phyloP scores from a whole-genome alignment of 2,329 filamentous ascomycete genomes.

The Plectosphaerella cucumerina region DNA sequence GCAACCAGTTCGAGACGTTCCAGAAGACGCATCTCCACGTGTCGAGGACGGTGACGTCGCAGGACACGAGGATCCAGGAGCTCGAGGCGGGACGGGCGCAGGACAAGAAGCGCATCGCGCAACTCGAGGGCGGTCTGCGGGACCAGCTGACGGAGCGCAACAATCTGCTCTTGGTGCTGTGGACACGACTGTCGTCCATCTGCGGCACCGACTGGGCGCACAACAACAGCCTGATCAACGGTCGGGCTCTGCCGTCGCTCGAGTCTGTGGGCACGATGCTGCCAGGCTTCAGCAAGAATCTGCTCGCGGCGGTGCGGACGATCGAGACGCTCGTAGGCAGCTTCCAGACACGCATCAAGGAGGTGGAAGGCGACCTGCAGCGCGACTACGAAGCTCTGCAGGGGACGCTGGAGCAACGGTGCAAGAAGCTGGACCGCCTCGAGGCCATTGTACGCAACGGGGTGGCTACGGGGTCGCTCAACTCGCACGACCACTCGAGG shows the following conservation, averaged over 20 bases:
- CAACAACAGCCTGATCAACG: constrained; percentile 82
- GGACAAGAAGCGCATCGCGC: constrained; percentile 71
- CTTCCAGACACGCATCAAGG: constrained; percentile 76
- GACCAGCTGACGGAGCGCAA: constrained; percentile 90
- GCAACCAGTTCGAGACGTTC: constrained; percentile 81
- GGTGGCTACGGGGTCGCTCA: constrained; percentile 44
- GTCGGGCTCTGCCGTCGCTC: constrained; percentile 74
- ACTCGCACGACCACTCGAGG: constrained; percentile 39
- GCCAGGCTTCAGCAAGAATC: constrained; percentile 83
- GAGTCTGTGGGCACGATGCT: constrained; percentile 84
- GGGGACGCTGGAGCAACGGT: constrained; percentile 70
- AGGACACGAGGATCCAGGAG: constrained; percentile 80
- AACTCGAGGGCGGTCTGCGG: constrained; percentile 74
- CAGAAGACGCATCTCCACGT: constrained; percentile 86
- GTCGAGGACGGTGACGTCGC: constrained; percentile 77
- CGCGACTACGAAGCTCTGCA: constrained; percentile 88
- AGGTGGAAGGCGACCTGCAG: constrained; percentile 84
- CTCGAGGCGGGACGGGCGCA: constrained; percentile 75
- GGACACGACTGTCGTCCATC: constrained; percentile 80
- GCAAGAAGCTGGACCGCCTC: constrained; percentile 82
- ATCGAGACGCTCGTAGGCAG: constrained; percentile 75
- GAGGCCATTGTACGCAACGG: constrained; percentile 73
- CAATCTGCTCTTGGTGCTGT: constrained; percentile 79
- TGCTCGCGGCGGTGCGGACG: constrained; percentile 80
- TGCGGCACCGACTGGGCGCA: constrained; percentile 93